These are phyloP conservation scores for Fusarium sp. DNA, from an alignment of 2,329 filamentous ascomycete species.

Conservation along the genomic window DNA sequence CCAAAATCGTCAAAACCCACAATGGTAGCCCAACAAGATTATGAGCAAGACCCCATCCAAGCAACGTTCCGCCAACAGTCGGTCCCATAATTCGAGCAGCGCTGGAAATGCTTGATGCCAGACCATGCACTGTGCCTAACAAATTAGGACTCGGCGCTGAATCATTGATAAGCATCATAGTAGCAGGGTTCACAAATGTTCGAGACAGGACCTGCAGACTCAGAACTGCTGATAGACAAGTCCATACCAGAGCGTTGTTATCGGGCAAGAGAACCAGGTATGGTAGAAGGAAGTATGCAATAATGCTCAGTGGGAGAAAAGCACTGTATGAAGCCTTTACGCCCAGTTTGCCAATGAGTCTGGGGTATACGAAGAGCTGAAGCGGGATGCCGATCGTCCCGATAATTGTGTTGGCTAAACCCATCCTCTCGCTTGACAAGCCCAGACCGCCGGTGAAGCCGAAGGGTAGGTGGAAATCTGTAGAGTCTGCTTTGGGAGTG, in stretches of 20 bases:
- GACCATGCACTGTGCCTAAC: conserved; percentile 65
- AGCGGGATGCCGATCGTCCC: conserved; percentile 79
- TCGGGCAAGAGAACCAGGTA: conserved; percentile 65
- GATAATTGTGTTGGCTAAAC: conserved; percentile 80
- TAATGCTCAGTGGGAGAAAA: conserved; percentile 58
- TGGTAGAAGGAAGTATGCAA: conserved; percentile 74
- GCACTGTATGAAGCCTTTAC: conserved; percentile 18
- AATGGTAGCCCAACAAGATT: background rate
- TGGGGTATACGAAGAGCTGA: conserved; percentile 42
- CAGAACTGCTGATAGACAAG: conserved; percentile 57
- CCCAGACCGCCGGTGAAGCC: conserved; percentile 79
- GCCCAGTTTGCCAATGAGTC: conserved; percentile 20
- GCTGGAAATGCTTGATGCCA: conserved; percentile 61
- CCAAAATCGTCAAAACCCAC: background rate
- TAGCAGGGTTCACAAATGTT: conserved; percentile 72
- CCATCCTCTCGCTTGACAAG: conserved; percentile 75
- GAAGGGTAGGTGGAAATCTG: conserved; percentile 59
- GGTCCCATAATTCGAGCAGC: conserved; percentile 62
- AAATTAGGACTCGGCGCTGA: conserved; percentile 68
- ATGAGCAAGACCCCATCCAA: conserved; percentile 56
- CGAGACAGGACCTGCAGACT: conserved; percentile 76
- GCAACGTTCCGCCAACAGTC: conserved; percentile 60
- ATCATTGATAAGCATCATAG: conserved; percentile 69
- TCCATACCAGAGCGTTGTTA: background rate
- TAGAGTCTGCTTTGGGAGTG: conserved; percentile 68